Percentiles rank a stretch among this genome's conserved stretches.
Conservation (phyloP, 768 basidiomycete genomes). For the Cytidiella melzeri region DNA sequence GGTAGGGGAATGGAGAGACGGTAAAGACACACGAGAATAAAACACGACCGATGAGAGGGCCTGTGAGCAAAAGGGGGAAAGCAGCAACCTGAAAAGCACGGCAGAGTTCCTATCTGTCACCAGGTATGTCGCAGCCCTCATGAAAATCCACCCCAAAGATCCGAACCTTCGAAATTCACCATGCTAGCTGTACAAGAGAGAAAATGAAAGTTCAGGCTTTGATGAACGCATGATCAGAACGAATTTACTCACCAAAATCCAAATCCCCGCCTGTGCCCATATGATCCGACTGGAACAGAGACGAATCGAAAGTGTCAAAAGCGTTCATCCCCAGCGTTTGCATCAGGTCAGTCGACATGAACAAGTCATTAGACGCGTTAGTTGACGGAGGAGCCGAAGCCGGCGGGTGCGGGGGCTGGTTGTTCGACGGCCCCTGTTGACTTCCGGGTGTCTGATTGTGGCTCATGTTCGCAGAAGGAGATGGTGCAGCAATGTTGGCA, state of each 20-base stretch:
- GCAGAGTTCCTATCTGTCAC: too few relatives aligned
- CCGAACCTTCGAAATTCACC: too few relatives aligned
- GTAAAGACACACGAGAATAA: too few relatives aligned
- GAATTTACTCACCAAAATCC: conserved; percentile 73
- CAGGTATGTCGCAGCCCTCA: too few relatives aligned
- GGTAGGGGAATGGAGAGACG: too few relatives aligned
- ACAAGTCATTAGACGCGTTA: conserved; percentile 12
- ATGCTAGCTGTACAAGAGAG: not conserved
- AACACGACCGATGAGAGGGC: too few relatives aligned
- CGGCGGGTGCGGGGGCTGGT: conserved; percentile 1
- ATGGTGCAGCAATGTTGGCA: conserved; percentile 32
- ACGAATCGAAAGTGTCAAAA: conserved; percentile 33
- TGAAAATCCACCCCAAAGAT: too few relatives aligned
- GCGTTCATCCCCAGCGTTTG: too few relatives aligned
- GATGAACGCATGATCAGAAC: not conserved
- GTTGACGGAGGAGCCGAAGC: conserved; percentile 14
- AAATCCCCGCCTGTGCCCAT: conserved; percentile 49
- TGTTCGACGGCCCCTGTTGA: not conserved
- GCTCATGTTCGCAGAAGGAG: conserved; percentile 31
- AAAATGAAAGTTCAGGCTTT: not conserved
- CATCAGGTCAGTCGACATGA: conserved; percentile 39
- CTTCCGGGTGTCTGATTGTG: conserved; percentile 12
- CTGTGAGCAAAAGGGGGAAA: too few relatives aligned
- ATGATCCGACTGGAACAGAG: conserved; percentile 27
- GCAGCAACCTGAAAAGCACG: too few relatives aligned